Percentiles rank a stretch among this genome's conserved stretches.
phyloP scores from a whole-genome alignment of 768 basidiomycete genomes.

The Crepidotus variabilis region DNA sequence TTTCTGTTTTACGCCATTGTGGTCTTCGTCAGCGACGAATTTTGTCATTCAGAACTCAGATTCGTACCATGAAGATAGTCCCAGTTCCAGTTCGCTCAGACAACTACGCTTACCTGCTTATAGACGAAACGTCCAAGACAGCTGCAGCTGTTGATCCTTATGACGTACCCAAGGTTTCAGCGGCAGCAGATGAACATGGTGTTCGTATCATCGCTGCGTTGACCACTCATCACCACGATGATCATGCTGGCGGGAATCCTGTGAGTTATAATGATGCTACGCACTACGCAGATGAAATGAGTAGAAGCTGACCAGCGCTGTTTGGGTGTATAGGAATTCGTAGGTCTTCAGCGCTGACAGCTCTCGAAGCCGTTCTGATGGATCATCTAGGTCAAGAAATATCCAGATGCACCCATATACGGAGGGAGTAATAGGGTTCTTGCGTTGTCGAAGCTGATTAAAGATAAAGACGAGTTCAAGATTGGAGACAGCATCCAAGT shows the following conservation, averaged over 20 bases:
- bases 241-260: constrained; percentile 87
- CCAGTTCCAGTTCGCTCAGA: constrained; percentile 77
- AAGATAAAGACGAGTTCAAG: constrained; percentile 77
- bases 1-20: constrained; percentile 12
- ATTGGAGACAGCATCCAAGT: constrained; percentile 63
- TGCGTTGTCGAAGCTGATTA: constrained; percentile 68
- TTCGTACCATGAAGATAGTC: constrained; percentile 62
- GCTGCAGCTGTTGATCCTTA: constrained; percentile 83
- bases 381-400: constrained; percentile 32
- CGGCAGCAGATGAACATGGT: constrained; percentile 54
- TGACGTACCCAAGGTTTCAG: constrained; percentile 66
- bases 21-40: constrained; percentile 16
- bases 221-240: constrained; percentile 91
- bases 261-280: constrained; percentile 30
- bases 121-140: constrained; percentile 61
- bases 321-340: constrained; percentile 40
- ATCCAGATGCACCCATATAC: constrained; percentile 58
- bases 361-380: background rate
- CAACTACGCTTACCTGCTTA: constrained; percentile 83
- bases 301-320: constrained; percentile 1
- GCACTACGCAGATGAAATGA: background rate
- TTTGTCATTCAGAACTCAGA: constrained; percentile 10
- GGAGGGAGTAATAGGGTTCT: constrained; percentile 75
- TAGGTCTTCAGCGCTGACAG: constrained; percentile 25
- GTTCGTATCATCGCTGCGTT: constrained; percentile 70